These are phyloP conservation scores for Prunus campanulata DNA, from an alignment of 306 rosid species.

Conservation along the genomic window DNA sequence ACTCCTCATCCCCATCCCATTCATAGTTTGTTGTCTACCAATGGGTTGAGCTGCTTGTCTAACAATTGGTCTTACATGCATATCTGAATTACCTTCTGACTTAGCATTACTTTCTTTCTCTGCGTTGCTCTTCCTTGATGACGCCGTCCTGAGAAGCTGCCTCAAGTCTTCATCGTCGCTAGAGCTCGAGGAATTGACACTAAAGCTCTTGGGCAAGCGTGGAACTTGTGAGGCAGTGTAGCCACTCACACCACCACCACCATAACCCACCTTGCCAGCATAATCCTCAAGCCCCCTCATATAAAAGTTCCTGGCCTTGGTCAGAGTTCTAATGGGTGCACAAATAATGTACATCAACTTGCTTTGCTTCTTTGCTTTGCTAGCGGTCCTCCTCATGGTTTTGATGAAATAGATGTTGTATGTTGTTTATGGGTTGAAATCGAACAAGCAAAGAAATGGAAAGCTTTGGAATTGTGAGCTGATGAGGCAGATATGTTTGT, in stretches of 20 bases:
- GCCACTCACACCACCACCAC: background rate
- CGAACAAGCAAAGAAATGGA: no score
- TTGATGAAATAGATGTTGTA: background rate
- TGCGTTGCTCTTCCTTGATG: background rate
- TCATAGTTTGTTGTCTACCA: no score
- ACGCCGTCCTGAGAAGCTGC: conserved; percentile 1
- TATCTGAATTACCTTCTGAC: no score
- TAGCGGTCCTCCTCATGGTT: background rate
- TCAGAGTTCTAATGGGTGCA: conserved; percentile 39
- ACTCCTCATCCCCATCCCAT: no score
- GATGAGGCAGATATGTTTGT: background rate
- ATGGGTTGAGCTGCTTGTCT: no score
- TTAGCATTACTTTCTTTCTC: background rate
- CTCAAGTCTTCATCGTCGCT: background rate
- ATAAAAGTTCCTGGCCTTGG: conserved; percentile 40
- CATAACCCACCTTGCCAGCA: conserved; percentile 29
- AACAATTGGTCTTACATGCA: no score
- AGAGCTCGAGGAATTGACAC: conserved; percentile 7
- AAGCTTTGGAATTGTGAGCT: background rate
- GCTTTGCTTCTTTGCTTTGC: conserved; percentile 14
- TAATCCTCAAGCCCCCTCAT: conserved; percentile 32
- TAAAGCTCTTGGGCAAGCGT: conserved; percentile 20
- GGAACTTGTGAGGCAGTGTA: conserved; percentile 9
- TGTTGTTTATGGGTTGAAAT: background rate
- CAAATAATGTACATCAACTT: conserved; percentile 17